phyloP scores from a whole-genome alignment of 2,329 filamentous ascomycete species.

The Thelonectria discophora region DNA sequence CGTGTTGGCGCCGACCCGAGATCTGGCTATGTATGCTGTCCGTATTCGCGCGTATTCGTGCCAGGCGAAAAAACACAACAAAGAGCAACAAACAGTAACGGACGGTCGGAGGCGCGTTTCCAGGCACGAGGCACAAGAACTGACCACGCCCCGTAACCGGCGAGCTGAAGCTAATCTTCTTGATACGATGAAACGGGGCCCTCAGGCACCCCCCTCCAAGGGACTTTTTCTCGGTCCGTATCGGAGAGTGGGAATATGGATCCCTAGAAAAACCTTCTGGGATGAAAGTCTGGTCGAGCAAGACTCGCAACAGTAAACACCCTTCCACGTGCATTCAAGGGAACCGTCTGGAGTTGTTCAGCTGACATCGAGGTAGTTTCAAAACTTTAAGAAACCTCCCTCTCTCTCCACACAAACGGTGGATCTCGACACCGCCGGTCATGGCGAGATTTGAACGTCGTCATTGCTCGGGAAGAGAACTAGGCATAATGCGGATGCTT shows the following conservation, averaged over 20 bases:
- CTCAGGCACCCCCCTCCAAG: neutral
- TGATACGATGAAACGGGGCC: constrained; percentile 19
- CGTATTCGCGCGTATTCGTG: neutral
- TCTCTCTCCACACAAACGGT: constrained; percentile 9
- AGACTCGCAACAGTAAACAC: neutral
- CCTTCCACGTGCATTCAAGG: constrained; percentile 11
- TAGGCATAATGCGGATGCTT: neutral
- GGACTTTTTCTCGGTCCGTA: constrained; percentile 2
- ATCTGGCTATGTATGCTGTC: neutral
- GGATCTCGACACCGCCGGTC: constrained; percentile 11
- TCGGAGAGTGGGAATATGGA: constrained; percentile 11
- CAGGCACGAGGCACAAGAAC: constrained; percentile 2
- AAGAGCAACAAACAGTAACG: constrained; percentile 1
- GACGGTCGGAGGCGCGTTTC: neutral
- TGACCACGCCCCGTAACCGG: constrained; percentile 5
- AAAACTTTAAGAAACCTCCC: neutral
- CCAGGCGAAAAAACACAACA: constrained; percentile 2
- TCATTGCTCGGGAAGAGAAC: constrained; percentile 5
- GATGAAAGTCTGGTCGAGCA: neutral
- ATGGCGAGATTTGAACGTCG: constrained; percentile 15
- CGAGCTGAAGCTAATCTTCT: constrained; percentile 16
- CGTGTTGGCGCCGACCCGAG: constrained; percentile 1
- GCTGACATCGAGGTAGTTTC: neutral
- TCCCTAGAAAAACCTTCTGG: neutral
- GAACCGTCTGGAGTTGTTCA: neutral